Evolutionary conservation across 2,329 filamentous ascomycete genomes (phyloP), one percentile per base, ranked within the genome.

Genomic region (Xylaria arbuscula): DNA sequence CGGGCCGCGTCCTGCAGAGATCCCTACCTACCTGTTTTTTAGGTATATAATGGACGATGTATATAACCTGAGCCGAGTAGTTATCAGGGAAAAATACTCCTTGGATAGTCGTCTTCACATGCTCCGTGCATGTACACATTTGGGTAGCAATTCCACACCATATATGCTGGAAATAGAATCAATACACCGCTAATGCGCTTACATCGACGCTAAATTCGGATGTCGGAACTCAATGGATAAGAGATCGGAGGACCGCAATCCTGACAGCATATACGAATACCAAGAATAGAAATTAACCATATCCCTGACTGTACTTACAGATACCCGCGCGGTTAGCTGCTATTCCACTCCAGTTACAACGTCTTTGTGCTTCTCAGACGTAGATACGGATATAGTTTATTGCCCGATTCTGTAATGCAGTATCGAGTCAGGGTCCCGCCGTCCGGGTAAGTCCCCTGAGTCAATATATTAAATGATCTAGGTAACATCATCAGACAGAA

Each of bases 171-270:
- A 55, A 64, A 64, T 64, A 61, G 66, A 68, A 56, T 42, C 34
- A 56, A 34, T 42, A 50, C 19, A 28, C 61, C 42, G 61, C 61
- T 68, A 64, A 68, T 67, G 65, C 65, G 65, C 22, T 67, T 32
- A 13, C 48, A 64, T 68, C 66, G 66, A 68, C 66, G 66, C 66
- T 68, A 68, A 68, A 68, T 15, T 64, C 66, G 66, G 66, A 68
- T 68, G 32, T n/a, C 66, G 66, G 61, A 64, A 59, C 40, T 34
- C 40, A 53, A 50, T 64, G 66, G 36, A 24, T n/a, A 58, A 28
- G 50, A 65, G 56, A 61, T 68, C 62, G 42, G 57, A 54, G 60
- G 62, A 50, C 36, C 17, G 22, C 28, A 34, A 56, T 34, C 28
- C 51, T 55, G 59, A 59, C 48, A 57, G 54, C 3, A 24, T n/a